A percentile compares a stretch with the other conserved stretches of the same genome.
phyloP scores from a whole-genome alignment of 2,329 filamentous ascomycete species.

The Beauveria sp. region DNA sequence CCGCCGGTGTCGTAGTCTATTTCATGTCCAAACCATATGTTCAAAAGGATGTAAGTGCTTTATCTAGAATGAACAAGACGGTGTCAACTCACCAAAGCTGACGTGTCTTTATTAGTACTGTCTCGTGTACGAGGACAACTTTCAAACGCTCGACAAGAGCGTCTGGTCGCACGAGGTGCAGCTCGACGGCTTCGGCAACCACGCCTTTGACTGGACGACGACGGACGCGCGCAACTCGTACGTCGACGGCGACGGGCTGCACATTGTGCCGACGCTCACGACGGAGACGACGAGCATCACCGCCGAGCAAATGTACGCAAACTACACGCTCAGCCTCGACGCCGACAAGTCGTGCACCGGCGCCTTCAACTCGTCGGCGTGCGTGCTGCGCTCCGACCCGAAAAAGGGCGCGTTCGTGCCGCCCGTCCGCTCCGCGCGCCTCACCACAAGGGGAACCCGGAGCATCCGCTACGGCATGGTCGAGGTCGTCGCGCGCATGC shows the following conservation, averaged over 20 bases:
- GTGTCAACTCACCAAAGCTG: no score
- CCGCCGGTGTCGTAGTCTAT: constrained; percentile 26
- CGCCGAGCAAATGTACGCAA: constrained; percentile 28
- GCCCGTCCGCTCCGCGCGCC: constrained; percentile 40
- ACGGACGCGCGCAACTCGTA: constrained; percentile 38
- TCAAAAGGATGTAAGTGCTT: constrained; percentile 16
- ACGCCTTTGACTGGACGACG: constrained; percentile 48
- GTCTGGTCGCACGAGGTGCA: constrained; percentile 43
- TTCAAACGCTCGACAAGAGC: constrained; percentile 33
- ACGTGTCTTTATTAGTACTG: constrained; percentile 31
- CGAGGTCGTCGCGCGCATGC: constrained; percentile 46
- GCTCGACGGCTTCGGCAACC: constrained; percentile 37
- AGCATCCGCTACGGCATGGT: constrained; percentile 41
- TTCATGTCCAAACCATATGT: constrained; percentile 21
- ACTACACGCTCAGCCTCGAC: constrained; percentile 37
- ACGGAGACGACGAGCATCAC: constrained; percentile 31
- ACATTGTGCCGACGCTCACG: constrained; percentile 47
- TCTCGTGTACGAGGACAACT: constrained; percentile 42
- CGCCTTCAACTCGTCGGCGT: constrained; percentile 21
- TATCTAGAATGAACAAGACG: no score
- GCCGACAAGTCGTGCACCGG: constrained; percentile 34
- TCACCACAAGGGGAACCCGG: constrained; percentile 38
- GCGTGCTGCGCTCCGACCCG: constrained; percentile 33
- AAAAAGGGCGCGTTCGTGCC: constrained; percentile 38
- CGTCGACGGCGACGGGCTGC: constrained; percentile 39